Evolutionary conservation across 768 basidiomycete species (phyloP).

Genomic region (Botryobasidium botryosum): DNA sequence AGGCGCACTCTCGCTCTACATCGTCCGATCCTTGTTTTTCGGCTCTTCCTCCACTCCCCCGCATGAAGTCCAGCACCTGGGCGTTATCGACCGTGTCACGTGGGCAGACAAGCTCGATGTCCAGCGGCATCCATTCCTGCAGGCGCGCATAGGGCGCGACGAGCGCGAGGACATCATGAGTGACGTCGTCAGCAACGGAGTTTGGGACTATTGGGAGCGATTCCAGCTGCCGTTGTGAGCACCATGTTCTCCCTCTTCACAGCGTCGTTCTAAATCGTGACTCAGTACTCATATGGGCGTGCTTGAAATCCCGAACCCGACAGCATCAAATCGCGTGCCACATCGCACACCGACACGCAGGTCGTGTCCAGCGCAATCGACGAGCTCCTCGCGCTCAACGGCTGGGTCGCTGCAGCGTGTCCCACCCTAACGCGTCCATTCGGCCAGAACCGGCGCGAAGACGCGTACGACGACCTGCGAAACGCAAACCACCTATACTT

Average conservation of each 20-base stretch:
- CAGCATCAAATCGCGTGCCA: slow-evolving; percentile 69
- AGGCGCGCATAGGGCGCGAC: slow-evolving; percentile 77
- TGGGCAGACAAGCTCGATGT: slow-evolving; percentile 70
- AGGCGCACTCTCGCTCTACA: background rate
- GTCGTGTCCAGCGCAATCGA: slow-evolving; percentile 81
- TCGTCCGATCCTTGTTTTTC: slow-evolving; percentile 5
- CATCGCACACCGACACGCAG: slow-evolving; percentile 78
- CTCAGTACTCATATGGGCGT: background rate
- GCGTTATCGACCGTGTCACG: slow-evolving; percentile 47
- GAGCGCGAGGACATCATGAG: slow-evolving; percentile 66
- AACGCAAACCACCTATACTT: slow-evolving; percentile 77
- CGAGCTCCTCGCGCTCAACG: slow-evolving; percentile 85
- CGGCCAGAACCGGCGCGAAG: slow-evolving; percentile 72
- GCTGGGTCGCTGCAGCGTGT: slow-evolving; percentile 94
- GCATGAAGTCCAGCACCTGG: slow-evolving; percentile 36
- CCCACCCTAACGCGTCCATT: slow-evolving; percentile 91
- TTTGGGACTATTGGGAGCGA: slow-evolving; percentile 77
- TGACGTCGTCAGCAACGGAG: slow-evolving; percentile 56
- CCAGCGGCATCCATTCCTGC: slow-evolving; percentile 74
- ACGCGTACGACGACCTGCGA: slow-evolving; percentile 79
- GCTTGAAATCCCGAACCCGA: background rate
- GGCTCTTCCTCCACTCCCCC: slow-evolving; percentile 8
- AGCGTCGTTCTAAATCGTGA: slow-evolving; percentile 1
- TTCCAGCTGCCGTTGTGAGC: slow-evolving; percentile 85
- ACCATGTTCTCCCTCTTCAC: background rate